Percentiles rank a stretch among this genome's conserved stretches.
Conservation (phyloP, 768 basidiomycete genomes). For the Melanogaster broomeanus region DNA sequence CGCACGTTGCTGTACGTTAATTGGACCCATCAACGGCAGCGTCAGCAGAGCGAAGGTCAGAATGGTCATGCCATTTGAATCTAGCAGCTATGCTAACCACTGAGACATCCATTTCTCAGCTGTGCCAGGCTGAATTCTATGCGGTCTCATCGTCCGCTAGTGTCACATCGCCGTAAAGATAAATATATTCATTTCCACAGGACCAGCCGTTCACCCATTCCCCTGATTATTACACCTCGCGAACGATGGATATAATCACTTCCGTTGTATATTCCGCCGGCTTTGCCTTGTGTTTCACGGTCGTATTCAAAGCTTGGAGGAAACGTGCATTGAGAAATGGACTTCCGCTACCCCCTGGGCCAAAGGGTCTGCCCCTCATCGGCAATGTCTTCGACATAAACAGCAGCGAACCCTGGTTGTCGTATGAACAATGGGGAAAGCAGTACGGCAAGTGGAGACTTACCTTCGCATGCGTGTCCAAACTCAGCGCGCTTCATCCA, state of each 20-base stretch:
- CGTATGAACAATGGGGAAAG: conserved; percentile 36
- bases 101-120: too few species aligned
- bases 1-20: too few species aligned
- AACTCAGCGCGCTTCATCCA: background rate
- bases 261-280: conserved; percentile 4
- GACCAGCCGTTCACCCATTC: conserved; percentile 18
- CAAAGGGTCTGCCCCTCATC: conserved; percentile 43
- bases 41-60: too few species aligned
- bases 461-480: background rate
- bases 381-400: conserved; percentile 26
- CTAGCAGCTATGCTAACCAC: too few species aligned
- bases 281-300: conserved; percentile 1
- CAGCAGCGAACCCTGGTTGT: conserved; percentile 27
- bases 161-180: too few species aligned
- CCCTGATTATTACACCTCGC: background rate
- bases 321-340: conserved; percentile 11
- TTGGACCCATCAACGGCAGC: too few species aligned
- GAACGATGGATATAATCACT: background rate
- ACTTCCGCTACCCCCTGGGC: conserved; percentile 49
- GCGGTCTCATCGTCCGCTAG: too few species aligned
- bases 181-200: too few species aligned
- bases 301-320: conserved; percentile 16
- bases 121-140: too few species aligned
- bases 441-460: conserved; percentile 24
- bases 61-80: too few species aligned